Percentiles rank a stretch among this genome's conserved stretches.
Evolutionary conservation across 768 basidiomycete species (phyloP).

Genomic region (Lactifluus piperatus): DNA sequence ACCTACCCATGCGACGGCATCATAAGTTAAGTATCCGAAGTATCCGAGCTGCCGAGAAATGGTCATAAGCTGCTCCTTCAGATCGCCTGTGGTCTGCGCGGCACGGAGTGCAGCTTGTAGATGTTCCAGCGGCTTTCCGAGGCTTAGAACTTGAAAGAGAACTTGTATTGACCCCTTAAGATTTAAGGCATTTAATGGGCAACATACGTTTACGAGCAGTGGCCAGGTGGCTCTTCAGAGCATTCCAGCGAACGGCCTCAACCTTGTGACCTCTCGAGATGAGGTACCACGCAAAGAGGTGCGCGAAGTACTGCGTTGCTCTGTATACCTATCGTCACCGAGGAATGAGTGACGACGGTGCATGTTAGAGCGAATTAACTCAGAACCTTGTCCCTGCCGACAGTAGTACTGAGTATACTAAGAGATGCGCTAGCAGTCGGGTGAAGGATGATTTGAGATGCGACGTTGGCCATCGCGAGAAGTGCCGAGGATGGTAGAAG

Average conservation of each 20-base stretch:
- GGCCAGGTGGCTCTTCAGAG: slow-evolving; percentile 79
- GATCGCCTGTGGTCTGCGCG: slow-evolving; percentile 41
- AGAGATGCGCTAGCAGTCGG: slow-evolving; percentile 69
- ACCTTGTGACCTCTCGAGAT: slow-evolving; percentile 58
- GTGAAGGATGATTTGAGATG: slow-evolving; percentile 78
- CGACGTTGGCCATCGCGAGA: slow-evolving; percentile 33
- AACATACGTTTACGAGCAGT: slow-evolving; percentile 71
- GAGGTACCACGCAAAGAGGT: slow-evolving; percentile 82
- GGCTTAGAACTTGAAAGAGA: slow-evolving; percentile 65
- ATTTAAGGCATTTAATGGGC: not conserved
- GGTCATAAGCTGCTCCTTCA: slow-evolving; percentile 66
- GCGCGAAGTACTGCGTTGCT: slow-evolving; percentile 82
- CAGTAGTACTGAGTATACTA: slow-evolving; percentile 70
- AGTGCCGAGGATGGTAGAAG: not conserved
- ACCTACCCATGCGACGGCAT: slow-evolving; percentile 80
- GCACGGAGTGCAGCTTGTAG: slow-evolving; percentile 82
- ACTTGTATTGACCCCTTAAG: not conserved
- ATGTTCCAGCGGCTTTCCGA: slow-evolving; percentile 93
- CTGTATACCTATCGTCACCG: slow-evolving; percentile 60
- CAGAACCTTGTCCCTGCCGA: slow-evolving; percentile 84
- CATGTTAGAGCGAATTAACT: not conserved
- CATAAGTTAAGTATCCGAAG: slow-evolving; percentile 79
- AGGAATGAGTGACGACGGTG: not conserved
- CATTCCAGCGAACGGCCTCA: slow-evolving; percentile 69
- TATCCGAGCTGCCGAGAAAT: slow-evolving; percentile 82